Percentiles rank a stretch among this genome's conserved stretches.
phyloP scores from a whole-genome alignment of 176 grass and related monocot genomes.

The Triticum urartu region DNA sequence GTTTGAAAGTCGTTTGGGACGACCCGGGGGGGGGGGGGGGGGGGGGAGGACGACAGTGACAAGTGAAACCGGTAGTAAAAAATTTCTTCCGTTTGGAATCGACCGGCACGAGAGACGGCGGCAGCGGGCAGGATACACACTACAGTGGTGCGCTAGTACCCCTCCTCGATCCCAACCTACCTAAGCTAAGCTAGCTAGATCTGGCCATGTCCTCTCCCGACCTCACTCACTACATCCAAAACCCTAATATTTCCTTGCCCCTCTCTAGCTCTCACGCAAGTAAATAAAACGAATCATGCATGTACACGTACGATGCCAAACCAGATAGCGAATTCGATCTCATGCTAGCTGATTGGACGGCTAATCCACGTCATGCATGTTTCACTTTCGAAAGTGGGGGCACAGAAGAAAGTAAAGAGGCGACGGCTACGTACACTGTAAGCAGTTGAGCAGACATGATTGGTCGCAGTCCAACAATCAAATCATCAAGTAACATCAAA shows the following conservation, averaged over 20 bases:
- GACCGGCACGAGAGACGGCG: not conserved
- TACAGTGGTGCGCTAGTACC: constrained; percentile 28
- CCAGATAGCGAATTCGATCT: not conserved
- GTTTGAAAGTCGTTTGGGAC: constrained; percentile 35
- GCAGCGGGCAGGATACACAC: constrained; percentile 2
- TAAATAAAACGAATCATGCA: not conserved
- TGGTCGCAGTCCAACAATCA: not conserved
- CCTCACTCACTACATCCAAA: not conserved
- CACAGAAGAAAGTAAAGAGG: not conserved
- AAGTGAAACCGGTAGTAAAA: constrained; percentile 39
- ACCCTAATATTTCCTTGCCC: not conserved
- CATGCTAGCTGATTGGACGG: not conserved
- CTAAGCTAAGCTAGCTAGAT: constrained; percentile 16
- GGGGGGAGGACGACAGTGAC: constrained; percentile 26
- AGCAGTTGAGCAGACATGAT: not conserved
- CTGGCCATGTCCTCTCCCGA: constrained; percentile 9
- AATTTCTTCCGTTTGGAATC: not conserved
- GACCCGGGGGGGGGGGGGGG: not conserved
- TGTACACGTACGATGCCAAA: not conserved
- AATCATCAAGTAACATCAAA: not conserved
- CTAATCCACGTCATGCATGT: not conserved
- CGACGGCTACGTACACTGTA: not conserved
- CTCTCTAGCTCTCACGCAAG: not conserved
- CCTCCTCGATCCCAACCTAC: not conserved
- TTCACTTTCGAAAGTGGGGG: not conserved